These are phyloP conservation scores for Paecilomyces sp. DNA, from an alignment of 2,329 filamentous ascomycete genomes.

Conservation along the genomic window DNA sequence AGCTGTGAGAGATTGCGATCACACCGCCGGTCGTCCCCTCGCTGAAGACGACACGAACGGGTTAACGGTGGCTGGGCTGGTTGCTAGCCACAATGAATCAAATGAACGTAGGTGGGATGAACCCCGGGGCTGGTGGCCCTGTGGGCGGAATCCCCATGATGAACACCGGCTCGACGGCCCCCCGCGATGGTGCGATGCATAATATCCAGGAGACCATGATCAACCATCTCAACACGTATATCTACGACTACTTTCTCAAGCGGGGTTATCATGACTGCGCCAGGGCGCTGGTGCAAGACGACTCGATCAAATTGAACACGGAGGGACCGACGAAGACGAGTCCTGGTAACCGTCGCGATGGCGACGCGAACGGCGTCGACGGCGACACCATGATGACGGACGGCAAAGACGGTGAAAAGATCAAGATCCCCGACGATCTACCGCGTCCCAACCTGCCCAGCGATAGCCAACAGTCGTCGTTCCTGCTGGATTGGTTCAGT, in stretches of 20 bases:
- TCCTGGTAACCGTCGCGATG: constrained; percentile 59
- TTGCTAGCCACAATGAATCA: constrained; percentile 42
- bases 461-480: constrained; percentile 60
- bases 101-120: constrained; percentile 53
- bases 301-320: constrained; percentile 52
- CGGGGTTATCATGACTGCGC: constrained; percentile 80
- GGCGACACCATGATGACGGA: constrained; percentile 79
- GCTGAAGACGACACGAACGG: constrained; percentile 15
- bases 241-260: constrained; percentile 72
- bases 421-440: constrained; percentile 71
- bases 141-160: constrained; percentile 53
- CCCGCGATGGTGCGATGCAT: constrained; percentile 34
- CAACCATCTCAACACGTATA: constrained; percentile 54
- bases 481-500: constrained; percentile 96
- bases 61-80: constrained; percentile 28
- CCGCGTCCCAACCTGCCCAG: constrained; percentile 57
- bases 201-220: constrained; percentile 29
- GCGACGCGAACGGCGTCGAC: constrained; percentile 64
- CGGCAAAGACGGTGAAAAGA: constrained; percentile 66
- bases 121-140: constrained; percentile 47
- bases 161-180: constrained; percentile 42
- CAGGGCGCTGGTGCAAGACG: constrained; percentile 61
- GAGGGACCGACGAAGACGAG: constrained; percentile 56
- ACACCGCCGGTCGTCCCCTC: constrained; percentile 16
- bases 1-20: not conserved